Evolutionary conservation across 495 filamentous ascomycete species (phyloP), one percentile per base, ranked within the genome.

Genomic region (Astrothelium subdiscretum): DNA sequence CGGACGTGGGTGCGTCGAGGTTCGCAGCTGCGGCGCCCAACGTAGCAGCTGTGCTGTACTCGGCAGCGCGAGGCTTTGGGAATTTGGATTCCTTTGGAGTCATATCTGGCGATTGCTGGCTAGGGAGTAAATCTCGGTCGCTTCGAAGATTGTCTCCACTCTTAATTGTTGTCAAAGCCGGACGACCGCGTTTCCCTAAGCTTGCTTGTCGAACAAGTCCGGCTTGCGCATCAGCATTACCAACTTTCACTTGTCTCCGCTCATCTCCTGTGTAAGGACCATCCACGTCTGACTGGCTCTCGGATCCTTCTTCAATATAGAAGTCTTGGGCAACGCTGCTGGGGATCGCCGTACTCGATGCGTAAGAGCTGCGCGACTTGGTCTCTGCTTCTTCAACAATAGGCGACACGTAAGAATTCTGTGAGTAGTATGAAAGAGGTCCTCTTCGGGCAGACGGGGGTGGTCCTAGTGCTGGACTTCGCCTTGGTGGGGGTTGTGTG

Each of bases 261-360:
- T 22, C 64, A 57, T 35, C 31, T 26, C 58, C 42, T 27, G 8
- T 15, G 2, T 63, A 62, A 44, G 62, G 48, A n/a, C 42, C 51
- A 40, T 62, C 59, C 52, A 64, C 20, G 31, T 62, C 66, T 20
- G 77, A 80, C 83, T 88, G 92, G 66, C 80, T 85, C 8, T 59
- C 64, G 10, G 43, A 52, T n/a, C 66, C 57, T 18, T 70, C 69
- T 43, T 72, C 65, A 20, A 71, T 35, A 59, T 72, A 74, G 59
- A 65, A 73, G 20, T 70, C 69, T 10, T 66, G 64, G 2, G 48
- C 48, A 13, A 59, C 62, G 32, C 68, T 65, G n/a, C 82, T 80
- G 1, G 91, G 90, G 61, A 95, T 89, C 0, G 83, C 87, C 59
- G 84, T 81, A 71, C 90, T 95, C 6, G 91, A 95, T 8, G 90